Percentiles rank a stretch among this genome's conserved stretches.
These are phyloP conservation scores for Aspergillus diversus DNA, from an alignment of 495 filamentous ascomycete species.

Conservation along the genomic window DNA sequence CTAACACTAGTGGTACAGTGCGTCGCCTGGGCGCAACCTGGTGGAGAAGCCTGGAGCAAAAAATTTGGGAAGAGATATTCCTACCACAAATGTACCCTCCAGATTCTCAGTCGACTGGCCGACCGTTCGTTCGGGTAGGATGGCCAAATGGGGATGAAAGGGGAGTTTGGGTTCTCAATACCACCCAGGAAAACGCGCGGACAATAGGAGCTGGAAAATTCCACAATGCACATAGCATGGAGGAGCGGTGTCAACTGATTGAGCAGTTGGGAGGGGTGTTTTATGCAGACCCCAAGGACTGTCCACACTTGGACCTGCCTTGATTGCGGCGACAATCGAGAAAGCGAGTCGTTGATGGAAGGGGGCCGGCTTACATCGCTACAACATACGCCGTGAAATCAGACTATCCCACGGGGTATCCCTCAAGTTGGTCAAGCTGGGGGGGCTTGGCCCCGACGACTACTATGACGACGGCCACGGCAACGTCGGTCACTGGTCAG, in stretches of 20 bases:
- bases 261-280: slow-evolving; percentile 2
- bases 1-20: background rate
- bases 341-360: too few species aligned
- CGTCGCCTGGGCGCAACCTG: slow-evolving; percentile 7
- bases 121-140: background rate
- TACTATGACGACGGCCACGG: too few species aligned
- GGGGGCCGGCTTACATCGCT: too few species aligned
- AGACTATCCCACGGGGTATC: too few species aligned
- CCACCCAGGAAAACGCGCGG: background rate
- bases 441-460: too few species aligned
- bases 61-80: background rate
- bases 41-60: background rate
- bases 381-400: too few species aligned
- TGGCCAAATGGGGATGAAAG: background rate
- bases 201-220: background rate
- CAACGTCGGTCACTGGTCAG: too few species aligned
- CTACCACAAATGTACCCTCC: too few species aligned
- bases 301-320: slow-evolving; percentile 6
- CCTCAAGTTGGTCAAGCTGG: too few species aligned
- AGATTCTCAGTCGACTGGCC: too few species aligned
- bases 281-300: slow-evolving; percentile 1
- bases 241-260: slow-evolving; percentile 3
- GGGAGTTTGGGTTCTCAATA: background rate
- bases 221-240: background rate
- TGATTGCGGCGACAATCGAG: background rate